A percentile compares a stretch with the other conserved stretches of the same genome.
Evolutionary conservation across 73 alveolate genomes (phyloP).

Genomic region (Tetrahymena malaccensis): DNA sequence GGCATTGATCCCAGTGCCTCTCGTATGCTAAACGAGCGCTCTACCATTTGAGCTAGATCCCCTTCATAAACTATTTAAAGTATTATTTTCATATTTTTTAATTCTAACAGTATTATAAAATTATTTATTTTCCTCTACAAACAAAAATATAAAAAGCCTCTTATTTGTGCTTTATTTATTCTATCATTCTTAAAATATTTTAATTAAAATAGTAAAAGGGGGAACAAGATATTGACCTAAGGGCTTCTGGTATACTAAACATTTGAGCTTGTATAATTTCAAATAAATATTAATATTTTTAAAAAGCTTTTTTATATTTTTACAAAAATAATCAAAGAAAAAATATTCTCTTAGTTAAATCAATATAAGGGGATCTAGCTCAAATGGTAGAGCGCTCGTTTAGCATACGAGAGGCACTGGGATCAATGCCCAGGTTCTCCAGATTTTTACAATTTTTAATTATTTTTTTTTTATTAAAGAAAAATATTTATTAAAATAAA

Average conservation of each 20-base stretch:
- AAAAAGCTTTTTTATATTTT: too few species aligned
- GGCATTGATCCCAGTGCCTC: conserved; percentile 4
- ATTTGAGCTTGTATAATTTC: too few species aligned
- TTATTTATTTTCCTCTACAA: background rate
- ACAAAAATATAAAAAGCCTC: too few species aligned
- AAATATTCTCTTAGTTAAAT: background rate
- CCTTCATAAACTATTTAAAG: background rate
- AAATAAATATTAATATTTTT: too few species aligned
- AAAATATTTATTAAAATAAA: too few species aligned
- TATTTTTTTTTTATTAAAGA: too few species aligned
- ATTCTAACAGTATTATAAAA: background rate
- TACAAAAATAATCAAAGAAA: background rate
- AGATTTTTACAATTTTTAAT: too few species aligned
- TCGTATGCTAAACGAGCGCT: conserved; percentile 2
- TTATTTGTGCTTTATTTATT: too few species aligned
- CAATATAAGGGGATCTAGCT: background rate
- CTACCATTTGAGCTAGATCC: conserved; percentile 1
- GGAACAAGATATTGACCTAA: too few species aligned
- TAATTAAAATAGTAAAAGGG: too few species aligned
- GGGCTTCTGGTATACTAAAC: too few species aligned
- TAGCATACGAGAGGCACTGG: conserved; percentile 3
- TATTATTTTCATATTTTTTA: background rate
- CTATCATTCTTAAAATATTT: too few species aligned
- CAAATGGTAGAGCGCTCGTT: conserved; percentile 2
- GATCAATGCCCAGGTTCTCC: conserved; percentile 3